Evolutionary conservation across 2,329 filamentous ascomycete genomes (phyloP), one percentile per base, ranked within the genome.

Genomic region (Fusarium guadeloupense): DNA sequence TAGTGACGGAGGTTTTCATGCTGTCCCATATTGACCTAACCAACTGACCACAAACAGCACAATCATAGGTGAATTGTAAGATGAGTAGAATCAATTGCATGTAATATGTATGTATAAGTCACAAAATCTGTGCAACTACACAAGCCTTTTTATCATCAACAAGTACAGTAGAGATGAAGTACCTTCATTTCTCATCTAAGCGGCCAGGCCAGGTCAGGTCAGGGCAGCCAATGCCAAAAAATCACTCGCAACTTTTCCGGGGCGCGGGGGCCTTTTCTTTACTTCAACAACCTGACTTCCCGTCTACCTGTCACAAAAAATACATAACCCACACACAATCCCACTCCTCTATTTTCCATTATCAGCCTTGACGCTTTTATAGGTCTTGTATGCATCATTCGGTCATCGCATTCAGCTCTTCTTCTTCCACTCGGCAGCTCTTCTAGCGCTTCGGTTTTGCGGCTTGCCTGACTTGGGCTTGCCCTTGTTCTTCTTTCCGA

Each of bases 401-500:
- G 17, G 10, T 19, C 40, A 37, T 52, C 25, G 37, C 19, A 26
- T 48, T 68, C 53, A 67, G 28, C 45, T 70, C 69, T 79, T 77
- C 68, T 79, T 78, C 69, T 78, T 80, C 78, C 82, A 83, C 31
- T 77, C 75, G 4, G 76, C 69, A 9, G 78, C 77, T 45, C 81
- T 72, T 48, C 69, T 71, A 5, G 78, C 72, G 23, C 78, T 70
- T 38, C 78, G 75, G 30, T 71, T 75, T 54, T 75, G 73, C 7
- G 77, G 75, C 47, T 72, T 75, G 65, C 59, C 75, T 54, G 58
- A 63, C 62, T 71, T 74, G 14, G 76, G 77, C 69, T 83, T 85
- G 60, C 73, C 74, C 69, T 83, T 85, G 62, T 73, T 74, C 68
- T 84, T 85, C 63, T 85, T 85, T 10, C 83, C 82, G 30, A 89